Conservation (phyloP, 2,329 filamentous ascomycete species). For the Ambrosiella beaveri region DNA sequence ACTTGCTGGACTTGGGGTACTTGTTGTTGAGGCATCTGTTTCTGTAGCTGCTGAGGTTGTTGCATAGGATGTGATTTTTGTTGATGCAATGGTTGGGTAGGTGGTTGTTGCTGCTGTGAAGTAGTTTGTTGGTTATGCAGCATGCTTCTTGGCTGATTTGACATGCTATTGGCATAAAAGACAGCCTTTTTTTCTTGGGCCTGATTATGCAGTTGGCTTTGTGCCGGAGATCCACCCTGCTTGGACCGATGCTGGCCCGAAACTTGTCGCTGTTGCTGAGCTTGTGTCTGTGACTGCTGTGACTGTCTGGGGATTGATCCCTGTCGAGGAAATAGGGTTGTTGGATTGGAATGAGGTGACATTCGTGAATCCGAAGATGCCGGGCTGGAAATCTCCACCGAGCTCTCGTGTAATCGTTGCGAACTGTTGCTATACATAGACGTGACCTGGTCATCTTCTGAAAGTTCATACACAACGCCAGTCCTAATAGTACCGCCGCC, state of each 20-base stretch:
- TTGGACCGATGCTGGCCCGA: neutral
- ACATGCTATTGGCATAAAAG: neutral
- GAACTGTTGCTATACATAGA: constrained; percentile 7
- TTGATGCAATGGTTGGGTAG: neutral
- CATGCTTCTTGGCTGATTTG: neutral
- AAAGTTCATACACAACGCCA: constrained; percentile 4
- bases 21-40: constrained; percentile 1
- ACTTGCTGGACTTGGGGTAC: neutral
- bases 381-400: constrained; percentile 8
- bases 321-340: neutral
- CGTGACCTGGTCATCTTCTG: constrained; percentile 5
- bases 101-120: neutral
- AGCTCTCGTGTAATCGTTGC: constrained; percentile 5
- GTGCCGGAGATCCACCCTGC: too few species aligned
- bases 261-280: neutral
- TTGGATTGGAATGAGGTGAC: constrained; percentile 6
- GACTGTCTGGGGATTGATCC: neutral
- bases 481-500: neutral
- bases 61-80: neutral
- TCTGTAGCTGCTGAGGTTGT: constrained; percentile 1
- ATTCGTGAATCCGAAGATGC: constrained; percentile 10
- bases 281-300: neutral
- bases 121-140: neutral
- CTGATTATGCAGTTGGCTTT: neutral
- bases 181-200: neutral